phyloP scores from a whole-genome alignment of 495 filamentous ascomycete species.

The Chaetomium tenue region DNA sequence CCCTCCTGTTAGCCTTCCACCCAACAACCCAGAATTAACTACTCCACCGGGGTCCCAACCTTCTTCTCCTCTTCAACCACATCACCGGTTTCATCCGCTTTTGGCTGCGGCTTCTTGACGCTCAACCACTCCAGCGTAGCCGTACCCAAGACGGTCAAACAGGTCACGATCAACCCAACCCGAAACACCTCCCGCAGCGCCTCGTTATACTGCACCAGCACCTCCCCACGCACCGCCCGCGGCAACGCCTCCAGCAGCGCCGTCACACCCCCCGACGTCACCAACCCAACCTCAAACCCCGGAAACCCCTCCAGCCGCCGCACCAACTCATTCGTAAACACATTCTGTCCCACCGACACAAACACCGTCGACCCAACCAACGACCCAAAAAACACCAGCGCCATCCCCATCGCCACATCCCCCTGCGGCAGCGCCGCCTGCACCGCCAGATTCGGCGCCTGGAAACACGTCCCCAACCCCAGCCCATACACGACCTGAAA shows the following conservation, averaged over 20 bases:
- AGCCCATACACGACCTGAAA: constrained; percentile 58
- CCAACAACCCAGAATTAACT: not conserved
- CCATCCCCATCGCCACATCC: constrained; percentile 20
- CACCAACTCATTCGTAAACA: constrained; percentile 58
- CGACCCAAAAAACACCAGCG: constrained; percentile 60
- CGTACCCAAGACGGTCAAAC: constrained; percentile 56
- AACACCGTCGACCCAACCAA: constrained; percentile 63
- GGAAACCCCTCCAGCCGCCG: constrained; percentile 46
- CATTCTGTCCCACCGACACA: constrained; percentile 57
- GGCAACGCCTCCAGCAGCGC: constrained; percentile 55
- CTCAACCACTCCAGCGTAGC: constrained; percentile 69
- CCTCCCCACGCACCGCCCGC: constrained; percentile 42
- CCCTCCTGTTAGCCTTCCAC: too few relatives aligned
- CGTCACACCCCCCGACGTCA: constrained; percentile 63
- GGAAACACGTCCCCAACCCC: constrained; percentile 49
- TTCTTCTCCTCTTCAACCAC: not conserved
- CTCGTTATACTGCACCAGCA: constrained; percentile 65
- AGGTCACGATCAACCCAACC: constrained; percentile 60
- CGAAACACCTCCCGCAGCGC: constrained; percentile 64
- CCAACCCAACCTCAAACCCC: constrained; percentile 45
- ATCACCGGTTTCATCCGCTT: not conserved
- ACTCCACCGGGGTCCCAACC: not conserved
- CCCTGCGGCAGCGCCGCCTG: constrained; percentile 37
- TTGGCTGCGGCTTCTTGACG: constrained; percentile 58
- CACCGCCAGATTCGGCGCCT: constrained; percentile 53